A percentile compares a stretch with the other conserved stretches of the same genome.
Conservation (phyloP, 768 basidiomycete genomes). For the Inosperma sp. region DNA sequence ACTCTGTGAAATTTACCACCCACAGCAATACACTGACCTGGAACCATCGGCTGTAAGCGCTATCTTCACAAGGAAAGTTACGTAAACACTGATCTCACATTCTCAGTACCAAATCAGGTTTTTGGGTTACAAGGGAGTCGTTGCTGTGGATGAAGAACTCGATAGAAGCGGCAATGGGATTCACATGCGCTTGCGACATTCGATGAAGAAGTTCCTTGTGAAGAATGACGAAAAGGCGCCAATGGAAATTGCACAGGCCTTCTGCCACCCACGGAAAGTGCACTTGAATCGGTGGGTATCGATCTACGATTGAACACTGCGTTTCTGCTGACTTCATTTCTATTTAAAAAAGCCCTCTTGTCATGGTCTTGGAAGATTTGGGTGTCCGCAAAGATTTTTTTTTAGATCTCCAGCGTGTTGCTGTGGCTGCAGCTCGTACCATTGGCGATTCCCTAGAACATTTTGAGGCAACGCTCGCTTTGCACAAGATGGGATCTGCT, state of each 20-base stretch:
- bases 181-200: slow-evolving; percentile 62
- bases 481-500: slow-evolving; percentile 39
- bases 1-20: slow-evolving; percentile 42
- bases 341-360: slow-evolving; percentile 47
- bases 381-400: slow-evolving; percentile 59
- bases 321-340: not conserved
- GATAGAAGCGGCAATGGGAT: slow-evolving; percentile 43
- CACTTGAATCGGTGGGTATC: slow-evolving; percentile 65
- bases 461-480: slow-evolving; percentile 46
- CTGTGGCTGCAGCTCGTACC: slow-evolving; percentile 52
- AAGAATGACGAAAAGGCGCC: slow-evolving; percentile 44
- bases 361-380: slow-evolving; percentile 77
- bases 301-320: too few relatives aligned
- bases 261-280: slow-evolving; percentile 53
- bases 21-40: slow-evolving; percentile 30
- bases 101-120: slow-evolving; percentile 77
- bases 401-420: slow-evolving; percentile 53
- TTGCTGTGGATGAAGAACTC: slow-evolving; percentile 58
- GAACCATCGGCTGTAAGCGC: slow-evolving; percentile 59
- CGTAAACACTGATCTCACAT: slow-evolving; percentile 7
- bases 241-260: slow-evolving; percentile 70
- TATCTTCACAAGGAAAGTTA: not conserved
- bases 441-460: slow-evolving; percentile 53
- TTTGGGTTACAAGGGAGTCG: slow-evolving; percentile 79
- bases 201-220: slow-evolving; percentile 73